Base-by-base conservation (phyloP, 371 early-diverging fungal genomes). In the Chytridium lagenaria region DNA sequence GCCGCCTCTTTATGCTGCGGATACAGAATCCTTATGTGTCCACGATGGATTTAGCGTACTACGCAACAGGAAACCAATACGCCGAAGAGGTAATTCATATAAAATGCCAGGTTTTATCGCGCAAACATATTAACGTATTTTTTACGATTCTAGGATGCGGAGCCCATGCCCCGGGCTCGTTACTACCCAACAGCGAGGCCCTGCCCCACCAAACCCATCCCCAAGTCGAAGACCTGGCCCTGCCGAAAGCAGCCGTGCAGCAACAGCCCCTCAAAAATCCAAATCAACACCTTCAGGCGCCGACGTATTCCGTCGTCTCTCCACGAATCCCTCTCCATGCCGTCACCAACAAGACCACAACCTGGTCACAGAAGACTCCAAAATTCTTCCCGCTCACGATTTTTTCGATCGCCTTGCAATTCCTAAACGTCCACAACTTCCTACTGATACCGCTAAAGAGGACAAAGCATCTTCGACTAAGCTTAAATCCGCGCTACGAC, bases 21-120 rank as follows among this genome's bases (percentile, higher is more conserved):
- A 55, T 73, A 28, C 68, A 39, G 19, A 73, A 73, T 50, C 73
- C 73, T 10, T 73, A 73, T 38, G 44, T 57, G 19, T 52, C 61
- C 7, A 61, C 68, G 33, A 59, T 22, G 5, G 73, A 73, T n/a
- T 28, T 68, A 10, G 31, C 57, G 68, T 73, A 51, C 36, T 55
- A 5, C 40, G 40, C 38, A 16, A 31, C 40, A 12, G 55, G 55
- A 51, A 50, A 12, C 7, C 10, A 23, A 12, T 26, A 59, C n/a
- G 38, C 28, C 12, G 70, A 59, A 44, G 61, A 61, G 66, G 66
- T 66, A 37, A 10, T 1, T 57, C 44, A 12, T 19, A 7, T 44
- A 19, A 44, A 19, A 19, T 44, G 12, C 44, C 44, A 12, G 44
- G n/a, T n/a, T n/a, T n/a, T n/a, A n/a, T n/a, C n/a, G n/a, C n/a